Conservation (phyloP, 179 eudicot species). For the Camellia oleifera region DNA sequence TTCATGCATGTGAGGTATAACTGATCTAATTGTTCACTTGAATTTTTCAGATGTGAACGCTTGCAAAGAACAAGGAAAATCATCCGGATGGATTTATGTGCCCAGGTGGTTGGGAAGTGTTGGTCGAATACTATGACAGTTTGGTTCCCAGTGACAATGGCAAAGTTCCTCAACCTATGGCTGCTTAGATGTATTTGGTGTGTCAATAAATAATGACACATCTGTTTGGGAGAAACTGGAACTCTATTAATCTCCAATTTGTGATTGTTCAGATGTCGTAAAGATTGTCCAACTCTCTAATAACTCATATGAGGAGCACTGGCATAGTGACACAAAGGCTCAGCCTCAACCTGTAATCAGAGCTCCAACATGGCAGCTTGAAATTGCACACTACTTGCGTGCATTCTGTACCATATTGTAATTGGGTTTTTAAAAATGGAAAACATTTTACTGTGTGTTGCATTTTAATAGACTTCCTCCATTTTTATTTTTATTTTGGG, state of each 20-base stretch:
- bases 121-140: constrained; percentile 78
- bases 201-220: background rate
- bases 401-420: background rate
- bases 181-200: constrained; percentile 27
- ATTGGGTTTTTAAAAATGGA: background rate
- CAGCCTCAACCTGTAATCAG: background rate
- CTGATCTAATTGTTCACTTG: background rate
- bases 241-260: background rate
- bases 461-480: background rate
- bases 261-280: background rate
- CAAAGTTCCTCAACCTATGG: constrained; percentile 52
- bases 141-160: constrained; percentile 44
- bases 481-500: too few species aligned
- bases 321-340: background rate
- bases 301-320: background rate
- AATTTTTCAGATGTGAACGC: constrained; percentile 68
- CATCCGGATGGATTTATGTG: constrained; percentile 98
- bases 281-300: background rate
- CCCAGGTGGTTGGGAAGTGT: constrained; percentile 86
- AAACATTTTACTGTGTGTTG: background rate
- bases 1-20: background rate
- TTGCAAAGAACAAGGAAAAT: constrained; percentile 68
- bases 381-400: background rate
- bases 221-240: background rate
- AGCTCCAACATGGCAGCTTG: constrained; percentile 1